Evolutionary conservation across 108 stramenopile species (phyloP).

Genomic region (Cyclotella sp.): DNA sequence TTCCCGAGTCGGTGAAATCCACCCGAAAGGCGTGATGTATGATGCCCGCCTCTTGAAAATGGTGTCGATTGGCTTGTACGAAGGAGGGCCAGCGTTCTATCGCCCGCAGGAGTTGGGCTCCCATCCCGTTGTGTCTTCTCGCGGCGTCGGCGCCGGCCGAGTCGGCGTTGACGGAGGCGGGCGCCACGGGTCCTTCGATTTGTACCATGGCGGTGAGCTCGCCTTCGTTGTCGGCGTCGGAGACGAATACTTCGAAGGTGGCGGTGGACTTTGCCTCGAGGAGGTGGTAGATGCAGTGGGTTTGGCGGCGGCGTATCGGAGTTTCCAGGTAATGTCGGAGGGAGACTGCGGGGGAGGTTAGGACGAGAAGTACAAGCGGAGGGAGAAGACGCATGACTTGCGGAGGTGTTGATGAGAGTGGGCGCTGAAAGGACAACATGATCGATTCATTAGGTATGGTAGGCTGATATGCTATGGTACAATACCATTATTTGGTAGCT

Average conservation of each 20-base stretch:
- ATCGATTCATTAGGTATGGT: too few relatives aligned
- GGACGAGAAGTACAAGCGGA: too few relatives aligned
- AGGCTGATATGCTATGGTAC: too few relatives aligned
- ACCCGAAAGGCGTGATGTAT: constrained; percentile 24
- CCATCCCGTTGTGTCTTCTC: neutral
- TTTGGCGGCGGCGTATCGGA: constrained; percentile 16
- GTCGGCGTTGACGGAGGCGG: neutral
- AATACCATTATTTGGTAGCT: too few relatives aligned
- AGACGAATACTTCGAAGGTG: constrained; percentile 11
- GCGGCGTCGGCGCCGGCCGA: neutral
- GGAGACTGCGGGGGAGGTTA: too few relatives aligned
- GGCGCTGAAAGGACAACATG: too few relatives aligned
- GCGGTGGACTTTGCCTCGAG: neutral
- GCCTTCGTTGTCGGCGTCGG: constrained; percentile 12
- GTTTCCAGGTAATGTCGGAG: neutral
- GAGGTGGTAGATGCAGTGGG: constrained; percentile 20
- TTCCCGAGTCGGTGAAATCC: constrained; percentile 15
- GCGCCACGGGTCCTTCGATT: constrained; percentile 23
- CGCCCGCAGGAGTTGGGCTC: constrained; percentile 3
- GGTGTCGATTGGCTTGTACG: neutral
- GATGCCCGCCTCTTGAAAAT: constrained; percentile 12
- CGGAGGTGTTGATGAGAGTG: too few relatives aligned
- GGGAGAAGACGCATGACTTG: too few relatives aligned
- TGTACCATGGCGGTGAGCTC: constrained; percentile 6
- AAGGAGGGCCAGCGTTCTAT: constrained; percentile 12